These are phyloP conservation scores for Aspergillus floridensis DNA, from an alignment of 2,329 filamentous ascomycete species.

Conservation along the genomic window DNA sequence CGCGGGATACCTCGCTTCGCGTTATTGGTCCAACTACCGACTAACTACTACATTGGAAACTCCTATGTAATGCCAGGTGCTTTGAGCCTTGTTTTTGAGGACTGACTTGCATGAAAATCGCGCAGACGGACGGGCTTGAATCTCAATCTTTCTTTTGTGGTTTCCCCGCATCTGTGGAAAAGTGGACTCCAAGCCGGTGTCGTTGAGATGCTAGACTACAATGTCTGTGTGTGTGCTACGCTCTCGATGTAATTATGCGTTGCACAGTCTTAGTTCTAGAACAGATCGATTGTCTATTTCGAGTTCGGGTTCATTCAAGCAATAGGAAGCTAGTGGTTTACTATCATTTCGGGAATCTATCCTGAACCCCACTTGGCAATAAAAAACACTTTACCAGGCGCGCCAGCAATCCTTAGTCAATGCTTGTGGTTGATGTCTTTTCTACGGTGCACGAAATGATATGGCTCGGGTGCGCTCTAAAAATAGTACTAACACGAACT, in stretches of 20 bases:
- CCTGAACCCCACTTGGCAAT: not conserved
- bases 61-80: not conserved
- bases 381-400: not conserved
- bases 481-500: not conserved
- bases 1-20: not conserved
- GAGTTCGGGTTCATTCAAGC: too few relatives aligned
- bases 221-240: not conserved
- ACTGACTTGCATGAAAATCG: not conserved
- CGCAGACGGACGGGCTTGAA: not conserved
- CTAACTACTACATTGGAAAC: too few relatives aligned
- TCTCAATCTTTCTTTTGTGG: not conserved
- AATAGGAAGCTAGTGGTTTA: not conserved
- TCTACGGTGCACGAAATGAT: not conserved
- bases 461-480: not conserved
- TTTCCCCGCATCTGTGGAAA: not conserved
- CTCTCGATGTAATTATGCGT: too few relatives aligned
- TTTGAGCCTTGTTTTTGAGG: not conserved
- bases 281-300: too few relatives aligned
- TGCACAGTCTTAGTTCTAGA: too few relatives aligned
- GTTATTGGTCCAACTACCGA: not conserved
- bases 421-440: not conserved
- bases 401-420: not conserved
- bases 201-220: not conserved
- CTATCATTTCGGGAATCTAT: not conserved
- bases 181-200: not conserved